phyloP scores from a whole-genome alignment of 257 asterid genomes.

The Nicotiana attenuata region DNA sequence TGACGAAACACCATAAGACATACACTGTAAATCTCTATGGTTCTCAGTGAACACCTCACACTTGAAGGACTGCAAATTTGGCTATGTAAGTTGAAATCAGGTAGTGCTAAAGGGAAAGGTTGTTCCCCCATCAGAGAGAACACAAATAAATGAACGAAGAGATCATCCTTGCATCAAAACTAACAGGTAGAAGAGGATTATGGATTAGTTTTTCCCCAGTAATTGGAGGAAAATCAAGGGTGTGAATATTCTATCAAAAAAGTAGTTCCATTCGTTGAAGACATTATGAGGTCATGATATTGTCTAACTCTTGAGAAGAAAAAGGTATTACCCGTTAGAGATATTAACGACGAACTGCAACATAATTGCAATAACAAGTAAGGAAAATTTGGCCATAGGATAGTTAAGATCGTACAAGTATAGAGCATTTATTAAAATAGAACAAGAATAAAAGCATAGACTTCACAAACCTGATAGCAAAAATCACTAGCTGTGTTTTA shows the following conservation, averaged over 20 bases:
- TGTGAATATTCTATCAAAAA: background rate
- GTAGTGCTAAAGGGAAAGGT: background rate
- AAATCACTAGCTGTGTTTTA: constrained; percentile 53
- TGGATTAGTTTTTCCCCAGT: background rate
- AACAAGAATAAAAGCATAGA: background rate
- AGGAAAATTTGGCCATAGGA: background rate
- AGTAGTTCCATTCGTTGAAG: background rate
- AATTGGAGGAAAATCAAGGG: background rate
- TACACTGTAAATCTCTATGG: background rate
- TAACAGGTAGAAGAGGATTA: background rate
- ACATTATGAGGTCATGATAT: background rate
- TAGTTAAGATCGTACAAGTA: background rate
- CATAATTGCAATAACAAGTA: background rate
- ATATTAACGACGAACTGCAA: background rate
- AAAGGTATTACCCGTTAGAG: background rate
- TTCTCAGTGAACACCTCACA: background rate
- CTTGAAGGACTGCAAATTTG: background rate
- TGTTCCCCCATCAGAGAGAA: background rate
- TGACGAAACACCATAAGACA: background rate
- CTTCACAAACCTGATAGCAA: constrained; percentile 63
- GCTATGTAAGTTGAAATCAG: background rate
- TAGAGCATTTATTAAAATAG: background rate
- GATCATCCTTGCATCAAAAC: background rate
- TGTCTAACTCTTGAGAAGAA: background rate
- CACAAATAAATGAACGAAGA: background rate